Conservation (phyloP, 257 asterid genomes). For the Apocynum venetum region DNA sequence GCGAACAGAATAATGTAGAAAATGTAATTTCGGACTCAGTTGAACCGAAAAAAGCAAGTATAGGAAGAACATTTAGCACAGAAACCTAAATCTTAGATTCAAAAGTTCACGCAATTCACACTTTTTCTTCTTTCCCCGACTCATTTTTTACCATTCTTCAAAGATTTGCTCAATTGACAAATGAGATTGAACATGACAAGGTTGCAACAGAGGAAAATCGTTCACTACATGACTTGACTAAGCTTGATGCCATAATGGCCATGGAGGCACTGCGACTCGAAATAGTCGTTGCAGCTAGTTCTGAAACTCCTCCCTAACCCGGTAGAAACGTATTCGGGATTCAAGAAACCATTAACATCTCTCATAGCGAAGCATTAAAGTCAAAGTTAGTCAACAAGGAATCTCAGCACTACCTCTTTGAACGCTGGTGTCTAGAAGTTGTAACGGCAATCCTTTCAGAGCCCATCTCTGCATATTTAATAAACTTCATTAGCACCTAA, state of each 20-base stretch:
- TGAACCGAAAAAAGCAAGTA: background rate
- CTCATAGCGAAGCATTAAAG: slow-evolving; percentile 4
- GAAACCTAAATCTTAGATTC: slow-evolving; percentile 24
- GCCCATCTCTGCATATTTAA: slow-evolving; percentile 55
- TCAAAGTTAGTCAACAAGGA: slow-evolving; percentile 14
- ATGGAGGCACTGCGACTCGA: background rate
- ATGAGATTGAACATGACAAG: background rate
- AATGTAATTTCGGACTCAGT: background rate
- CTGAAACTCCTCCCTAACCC: slow-evolving; percentile 16
- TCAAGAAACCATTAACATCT: slow-evolving; percentile 7
- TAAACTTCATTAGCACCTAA: slow-evolving; percentile 22
- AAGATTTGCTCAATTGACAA: slow-evolving; percentile 17
- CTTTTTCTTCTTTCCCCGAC: background rate
- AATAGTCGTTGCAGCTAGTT: slow-evolving; percentile 3
- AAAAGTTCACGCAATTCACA: slow-evolving; percentile 26
- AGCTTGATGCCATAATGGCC: background rate
- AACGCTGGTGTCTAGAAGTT: slow-evolving; percentile 51
- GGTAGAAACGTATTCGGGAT: slow-evolving; percentile 9
- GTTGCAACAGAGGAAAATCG: background rate
- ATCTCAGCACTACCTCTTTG: slow-evolving; percentile 53
- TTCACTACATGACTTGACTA: background rate
- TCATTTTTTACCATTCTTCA: slow-evolving; percentile 16
- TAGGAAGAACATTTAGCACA: slow-evolving; percentile 14
- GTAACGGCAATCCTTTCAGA: slow-evolving; percentile 50
- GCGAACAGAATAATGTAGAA: background rate